phyloP scores from a whole-genome alignment of 371 early-diverging fungal genomes.

The Gilbertella persicaria region DNA sequence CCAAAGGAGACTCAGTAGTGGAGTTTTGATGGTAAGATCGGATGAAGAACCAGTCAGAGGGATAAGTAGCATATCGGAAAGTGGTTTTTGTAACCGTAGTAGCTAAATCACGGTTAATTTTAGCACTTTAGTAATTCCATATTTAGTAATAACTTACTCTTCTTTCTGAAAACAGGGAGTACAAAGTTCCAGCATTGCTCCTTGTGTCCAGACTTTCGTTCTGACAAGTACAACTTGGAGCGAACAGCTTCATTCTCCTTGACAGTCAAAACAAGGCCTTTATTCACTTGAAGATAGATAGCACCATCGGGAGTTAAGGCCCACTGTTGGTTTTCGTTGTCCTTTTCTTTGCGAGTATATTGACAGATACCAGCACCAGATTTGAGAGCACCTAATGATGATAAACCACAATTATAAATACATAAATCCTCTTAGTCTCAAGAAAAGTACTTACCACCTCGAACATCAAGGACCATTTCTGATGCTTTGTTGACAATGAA shows the following conservation, averaged over 20 bases:
- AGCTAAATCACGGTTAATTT: conserved; percentile 7
- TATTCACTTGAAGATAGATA: conserved; percentile 29
- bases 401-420: conserved; percentile 11
- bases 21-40: conserved; percentile 27
- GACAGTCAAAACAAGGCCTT: conserved; percentile 33
- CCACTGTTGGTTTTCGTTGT: conserved; percentile 45
- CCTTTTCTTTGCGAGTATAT: conserved; percentile 36
- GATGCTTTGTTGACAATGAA: conserved; percentile 60
- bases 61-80: conserved; percentile 44
- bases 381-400: conserved; percentile 32
- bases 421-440: background rate
- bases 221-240: conserved; percentile 27
- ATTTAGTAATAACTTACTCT: conserved; percentile 24
- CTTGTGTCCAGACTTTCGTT: conserved; percentile 33
- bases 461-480: conserved; percentile 58
- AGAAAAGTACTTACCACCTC: conserved; percentile 45
- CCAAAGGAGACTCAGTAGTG: conserved; percentile 41
- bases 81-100: conserved; percentile 26
- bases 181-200: conserved; percentile 55
- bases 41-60: conserved; percentile 49
- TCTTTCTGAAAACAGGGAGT: conserved; percentile 50
- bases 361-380: conserved; percentile 42
- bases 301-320: conserved; percentile 37
- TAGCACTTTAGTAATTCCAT: background rate
- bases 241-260: conserved; percentile 28